Evolutionary conservation across 352 stramenopile genomes (phyloP).

Genomic region (Thalassiosira pacifica): DNA sequence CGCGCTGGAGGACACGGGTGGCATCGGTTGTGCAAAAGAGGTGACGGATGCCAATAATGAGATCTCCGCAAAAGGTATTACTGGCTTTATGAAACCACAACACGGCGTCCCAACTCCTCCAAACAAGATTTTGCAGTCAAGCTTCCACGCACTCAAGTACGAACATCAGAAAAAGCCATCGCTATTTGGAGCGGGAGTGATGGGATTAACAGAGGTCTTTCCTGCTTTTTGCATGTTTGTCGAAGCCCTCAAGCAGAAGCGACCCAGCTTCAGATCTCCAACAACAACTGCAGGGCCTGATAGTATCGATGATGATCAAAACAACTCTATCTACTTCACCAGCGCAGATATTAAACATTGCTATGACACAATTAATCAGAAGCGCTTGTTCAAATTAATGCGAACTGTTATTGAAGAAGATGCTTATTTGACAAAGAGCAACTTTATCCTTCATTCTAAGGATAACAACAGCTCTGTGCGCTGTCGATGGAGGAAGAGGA

Average conservation of each 20-base stretch:
- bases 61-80: not conserved
- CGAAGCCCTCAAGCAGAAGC: conserved; percentile 37
- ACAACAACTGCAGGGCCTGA: not conserved
- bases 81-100: not conserved
- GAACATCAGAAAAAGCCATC: conserved; percentile 65
- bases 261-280: not conserved
- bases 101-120: conserved; percentile 30
- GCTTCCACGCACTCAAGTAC: conserved; percentile 78
- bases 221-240: conserved; percentile 67
- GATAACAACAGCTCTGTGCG: conserved; percentile 34
- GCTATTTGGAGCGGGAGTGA: conserved; percentile 74
- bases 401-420: conserved; percentile 65
- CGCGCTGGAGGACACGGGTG: conserved; percentile 32
- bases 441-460: conserved; percentile 66
- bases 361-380: conserved; percentile 86
- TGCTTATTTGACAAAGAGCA: conserved; percentile 79
- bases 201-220: conserved; percentile 78
- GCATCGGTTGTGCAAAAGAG: not conserved
- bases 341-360: conserved; percentile 85
- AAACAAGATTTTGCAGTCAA: conserved; percentile 74
- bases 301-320: not conserved
- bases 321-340: conserved; percentile 73
- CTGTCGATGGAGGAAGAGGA: conserved; percentile 53
- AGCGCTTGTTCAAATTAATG: conserved; percentile 73
- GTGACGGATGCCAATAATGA: not conserved